Evolutionary conservation across 108 stramenopile genomes (phyloP).

Genomic region (Pseudonitzschia pungens): DNA sequence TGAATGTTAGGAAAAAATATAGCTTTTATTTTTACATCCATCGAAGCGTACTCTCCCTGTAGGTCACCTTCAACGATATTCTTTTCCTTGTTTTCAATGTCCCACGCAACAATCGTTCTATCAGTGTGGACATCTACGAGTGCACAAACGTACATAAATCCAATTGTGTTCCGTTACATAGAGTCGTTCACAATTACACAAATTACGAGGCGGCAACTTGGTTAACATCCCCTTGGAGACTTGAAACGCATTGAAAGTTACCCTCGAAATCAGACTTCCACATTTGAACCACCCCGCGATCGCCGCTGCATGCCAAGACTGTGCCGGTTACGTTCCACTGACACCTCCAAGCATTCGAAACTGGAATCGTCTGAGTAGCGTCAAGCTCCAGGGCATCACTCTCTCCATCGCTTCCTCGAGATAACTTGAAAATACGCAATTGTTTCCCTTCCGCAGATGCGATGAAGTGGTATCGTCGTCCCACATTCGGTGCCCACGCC

Average conservation of each 20-base stretch:
- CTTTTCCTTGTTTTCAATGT: no score
- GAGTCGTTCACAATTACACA: background rate
- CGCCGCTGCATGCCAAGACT: slow-evolving; percentile 81
- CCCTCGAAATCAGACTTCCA: slow-evolving; percentile 77
- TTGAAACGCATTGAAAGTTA: slow-evolving; percentile 71
- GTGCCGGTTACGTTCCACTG: slow-evolving; percentile 88
- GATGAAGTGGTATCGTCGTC: slow-evolving; percentile 88
- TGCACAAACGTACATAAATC: no score
- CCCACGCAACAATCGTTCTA: no score
- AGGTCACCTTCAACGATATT: no score
- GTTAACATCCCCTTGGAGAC: slow-evolving; percentile 48
- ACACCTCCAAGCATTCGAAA: slow-evolving; percentile 65
- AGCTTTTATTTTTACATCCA: background rate
- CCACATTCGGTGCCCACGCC: slow-evolving; percentile 94
- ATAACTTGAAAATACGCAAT: slow-evolving; percentile 45
- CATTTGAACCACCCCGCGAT: slow-evolving; percentile 78
- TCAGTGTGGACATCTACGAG: no score
- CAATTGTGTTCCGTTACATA: background rate
- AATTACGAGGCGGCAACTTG: slow-evolving; percentile 22
- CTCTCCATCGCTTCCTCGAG: slow-evolving; percentile 17
- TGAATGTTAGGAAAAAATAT: background rate
- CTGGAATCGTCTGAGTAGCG: slow-evolving; percentile 53
- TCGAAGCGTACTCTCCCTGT: no score
- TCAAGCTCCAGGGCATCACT: slow-evolving; percentile 54
- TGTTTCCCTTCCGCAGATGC: slow-evolving; percentile 57